Percentiles rank a stretch among this genome's conserved stretches.
Evolutionary conservation across 805 yeast genomes (phyloP).

Genomic region (Saturnispora dispora): DNA sequence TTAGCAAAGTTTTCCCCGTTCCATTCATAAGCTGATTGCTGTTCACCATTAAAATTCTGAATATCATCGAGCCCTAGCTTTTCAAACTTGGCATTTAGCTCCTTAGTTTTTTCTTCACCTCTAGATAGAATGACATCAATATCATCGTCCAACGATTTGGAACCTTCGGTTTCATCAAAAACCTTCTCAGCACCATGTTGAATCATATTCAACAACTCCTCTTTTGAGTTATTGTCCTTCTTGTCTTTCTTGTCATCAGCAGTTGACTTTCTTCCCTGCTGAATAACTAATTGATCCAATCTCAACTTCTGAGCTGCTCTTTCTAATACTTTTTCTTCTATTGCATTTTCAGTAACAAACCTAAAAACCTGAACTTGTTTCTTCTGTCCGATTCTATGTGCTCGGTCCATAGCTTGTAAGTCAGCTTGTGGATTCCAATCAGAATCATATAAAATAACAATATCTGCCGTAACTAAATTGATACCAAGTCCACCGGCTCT

Average conservation of each 20-base stretch:
- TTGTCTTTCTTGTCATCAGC: slow-evolving; percentile 25
- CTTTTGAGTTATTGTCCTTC: slow-evolving; percentile 43
- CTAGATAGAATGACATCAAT: slow-evolving; percentile 72
- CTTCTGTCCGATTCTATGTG: slow-evolving; percentile 81
- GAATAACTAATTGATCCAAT: slow-evolving; percentile 74
- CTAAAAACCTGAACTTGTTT: slow-evolving; percentile 76
- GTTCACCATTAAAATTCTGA: slow-evolving; percentile 80
- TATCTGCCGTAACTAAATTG: slow-evolving; percentile 71
- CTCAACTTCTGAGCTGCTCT: slow-evolving; percentile 74
- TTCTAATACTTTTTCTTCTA: slow-evolving; percentile 74
- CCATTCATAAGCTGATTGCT: slow-evolving; percentile 84
- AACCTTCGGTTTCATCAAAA: slow-evolving; percentile 40
- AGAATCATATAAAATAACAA: slow-evolving; percentile 66
- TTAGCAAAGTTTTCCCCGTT: slow-evolving; percentile 81
- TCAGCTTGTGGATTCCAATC: slow-evolving; percentile 92
- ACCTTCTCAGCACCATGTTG: slow-evolving; percentile 94
- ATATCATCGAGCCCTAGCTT: slow-evolving; percentile 86
- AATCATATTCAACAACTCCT: slow-evolving; percentile 87
- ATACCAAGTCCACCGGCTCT: slow-evolving; percentile 90
- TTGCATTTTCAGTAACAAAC: slow-evolving; percentile 72
- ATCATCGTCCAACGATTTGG: slow-evolving; percentile 34
- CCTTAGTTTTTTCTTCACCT: slow-evolving; percentile 77
- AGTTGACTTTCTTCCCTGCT: slow-evolving; percentile 43
- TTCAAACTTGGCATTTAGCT: slow-evolving; percentile 72
- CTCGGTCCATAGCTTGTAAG: slow-evolving; percentile 84